Evolutionary conservation across 2,329 filamentous ascomycete genomes (phyloP), one percentile per base, ranked within the genome.

Genomic region (Sclerotinia trifoliorum): DNA sequence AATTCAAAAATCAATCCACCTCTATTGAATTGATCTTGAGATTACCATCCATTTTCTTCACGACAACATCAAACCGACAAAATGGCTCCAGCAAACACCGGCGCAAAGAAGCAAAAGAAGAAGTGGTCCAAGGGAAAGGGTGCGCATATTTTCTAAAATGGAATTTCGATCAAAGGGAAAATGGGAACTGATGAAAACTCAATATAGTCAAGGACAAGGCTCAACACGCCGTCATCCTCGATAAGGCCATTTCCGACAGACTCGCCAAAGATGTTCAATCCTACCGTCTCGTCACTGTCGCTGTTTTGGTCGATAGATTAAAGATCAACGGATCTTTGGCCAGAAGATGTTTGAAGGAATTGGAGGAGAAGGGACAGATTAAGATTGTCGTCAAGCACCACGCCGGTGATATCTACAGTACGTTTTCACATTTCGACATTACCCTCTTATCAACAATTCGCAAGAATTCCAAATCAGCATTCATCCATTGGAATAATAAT

Each of bases 211-310:
- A 99, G 95, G 95, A 99, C 90, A 99, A 99, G 94, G 94, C 95
- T 85, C 91, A 98, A 84, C 95, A 99, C 89, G 92, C 92, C 83
- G 95, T 99, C 84, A 88, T 98, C 81, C 93, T 99, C 85, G 95
- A 99, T 88, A 99, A 99, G 90, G 81, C 86, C 84, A 97, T 91
- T 81, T 91, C 91, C 77, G 95, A 99, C 85, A 97, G 96, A 88
- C 93, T 99, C 83, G 91, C 97, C 88, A 99, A 99, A 88, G 95
- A 99, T 89, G 96, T 99, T 79, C 95, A 98, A 85, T 97, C 95
- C 75, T 99, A 98, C 91, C 93, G 95, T 81, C 93, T 99, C 83
- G 93, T 99, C 85, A 98, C 95, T 81, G 91, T 98, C 80, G 94
- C 95, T 80, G 94, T 93, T 79, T 93, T 99, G 80, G 95, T 99